Conservation (phyloP, 345 rosid genomes). For the Euphorbia peplus region DNA sequence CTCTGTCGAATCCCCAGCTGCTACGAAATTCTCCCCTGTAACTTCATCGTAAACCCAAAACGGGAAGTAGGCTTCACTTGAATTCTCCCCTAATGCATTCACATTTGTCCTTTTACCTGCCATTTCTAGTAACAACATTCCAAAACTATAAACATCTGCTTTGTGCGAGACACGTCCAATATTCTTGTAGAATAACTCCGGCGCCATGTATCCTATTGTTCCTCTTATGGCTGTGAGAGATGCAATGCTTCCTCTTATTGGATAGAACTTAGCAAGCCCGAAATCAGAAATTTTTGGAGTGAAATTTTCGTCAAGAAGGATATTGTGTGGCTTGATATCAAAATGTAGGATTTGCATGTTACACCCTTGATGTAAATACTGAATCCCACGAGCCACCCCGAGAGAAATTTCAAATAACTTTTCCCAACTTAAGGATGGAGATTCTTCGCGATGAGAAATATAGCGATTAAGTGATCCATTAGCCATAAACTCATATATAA, state of each 20-base stretch:
- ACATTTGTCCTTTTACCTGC: background rate
- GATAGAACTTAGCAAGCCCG: background rate
- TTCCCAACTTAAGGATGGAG: slow-evolving; percentile 4
- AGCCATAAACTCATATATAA: slow-evolving; percentile 16
- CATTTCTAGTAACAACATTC: slow-evolving; percentile 5
- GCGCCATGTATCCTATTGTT: slow-evolving; percentile 10
- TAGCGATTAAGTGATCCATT: slow-evolving; percentile 16
- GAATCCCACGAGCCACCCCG: slow-evolving; percentile 13
- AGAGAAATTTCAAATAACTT: slow-evolving; percentile 4
- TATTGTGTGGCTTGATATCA: slow-evolving; percentile 2
- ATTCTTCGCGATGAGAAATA: background rate
- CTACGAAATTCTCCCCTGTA: background rate
- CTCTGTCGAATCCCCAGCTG: background rate
- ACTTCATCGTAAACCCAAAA: background rate
- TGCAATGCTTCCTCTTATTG: background rate
- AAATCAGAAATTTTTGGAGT: background rate
- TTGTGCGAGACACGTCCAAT: slow-evolving; percentile 1
- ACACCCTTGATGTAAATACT: slow-evolving; percentile 5
- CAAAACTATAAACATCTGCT: slow-evolving; percentile 1
- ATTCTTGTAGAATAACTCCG: slow-evolving; percentile 3
- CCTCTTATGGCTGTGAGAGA: slow-evolving; percentile 8
- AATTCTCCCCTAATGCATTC: background rate
- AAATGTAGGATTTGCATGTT: slow-evolving; percentile 6
- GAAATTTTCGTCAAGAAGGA: slow-evolving; percentile 11
- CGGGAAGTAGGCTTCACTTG: background rate